phyloP scores from a whole-genome alignment of 139 green algal genomes.

The Closterium sp. region DNA sequence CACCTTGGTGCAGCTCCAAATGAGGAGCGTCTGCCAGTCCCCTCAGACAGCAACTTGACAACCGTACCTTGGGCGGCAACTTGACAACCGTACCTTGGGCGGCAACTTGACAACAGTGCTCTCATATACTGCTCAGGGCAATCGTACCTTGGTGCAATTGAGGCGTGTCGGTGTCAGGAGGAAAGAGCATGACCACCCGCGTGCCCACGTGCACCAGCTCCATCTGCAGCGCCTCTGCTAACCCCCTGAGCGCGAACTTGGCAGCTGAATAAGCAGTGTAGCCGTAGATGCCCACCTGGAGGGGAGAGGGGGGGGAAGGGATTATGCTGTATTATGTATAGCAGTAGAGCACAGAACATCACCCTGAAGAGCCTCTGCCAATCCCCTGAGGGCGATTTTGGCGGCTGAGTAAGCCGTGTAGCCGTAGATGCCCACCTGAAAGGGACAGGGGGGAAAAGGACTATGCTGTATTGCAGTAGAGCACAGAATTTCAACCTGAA shows the following conservation, averaged over 20 bases:
- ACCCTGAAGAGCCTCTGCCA: background rate
- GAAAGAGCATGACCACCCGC: constrained; percentile 32
- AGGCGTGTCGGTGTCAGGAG: constrained; percentile 53
- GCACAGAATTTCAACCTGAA: too few relatives aligned
- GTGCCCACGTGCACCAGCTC: constrained; percentile 38
- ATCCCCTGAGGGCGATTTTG: constrained; percentile 37
- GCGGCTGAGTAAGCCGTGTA: constrained; percentile 39
- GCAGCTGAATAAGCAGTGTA: constrained; percentile 39
- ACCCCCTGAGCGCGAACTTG: constrained; percentile 50
- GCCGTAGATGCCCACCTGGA: constrained; percentile 47
- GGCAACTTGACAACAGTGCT: too few relatives aligned
- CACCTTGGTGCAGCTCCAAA: too few relatives aligned
- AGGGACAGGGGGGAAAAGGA: too few relatives aligned
- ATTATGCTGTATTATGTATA: too few relatives aligned
- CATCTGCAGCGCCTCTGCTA: constrained; percentile 42
- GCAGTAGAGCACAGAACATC: too few relatives aligned
- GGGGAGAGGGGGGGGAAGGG: background rate
- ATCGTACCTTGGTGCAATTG: background rate
- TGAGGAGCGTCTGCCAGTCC: too few relatives aligned
- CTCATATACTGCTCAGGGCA: background rate
- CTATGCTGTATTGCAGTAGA: too few relatives aligned
- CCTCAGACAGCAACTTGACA: too few relatives aligned
- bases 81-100: too few relatives aligned
- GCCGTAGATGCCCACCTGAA: constrained; percentile 45
- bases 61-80: too few relatives aligned